A percentile compares a stretch with the other conserved stretches of the same genome.
Evolutionary conservation across 2,329 filamentous ascomycete species (phyloP).

Genomic region (Trichoderma aggressivum): DNA sequence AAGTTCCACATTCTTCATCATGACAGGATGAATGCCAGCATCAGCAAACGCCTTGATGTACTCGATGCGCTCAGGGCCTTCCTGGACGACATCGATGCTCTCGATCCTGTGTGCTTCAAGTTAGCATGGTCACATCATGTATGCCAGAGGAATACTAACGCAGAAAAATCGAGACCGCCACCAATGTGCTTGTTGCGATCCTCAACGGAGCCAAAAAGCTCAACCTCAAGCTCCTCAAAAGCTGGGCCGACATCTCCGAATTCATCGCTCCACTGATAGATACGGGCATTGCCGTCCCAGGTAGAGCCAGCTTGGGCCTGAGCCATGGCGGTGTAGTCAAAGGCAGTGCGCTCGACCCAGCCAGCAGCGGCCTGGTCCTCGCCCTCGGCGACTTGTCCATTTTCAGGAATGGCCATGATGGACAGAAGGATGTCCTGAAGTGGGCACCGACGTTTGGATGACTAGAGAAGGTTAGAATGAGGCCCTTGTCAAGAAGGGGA

Average conservation of each 20-base stretch:
- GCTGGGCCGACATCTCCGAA: slow-evolving; percentile 79
- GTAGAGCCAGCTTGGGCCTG: slow-evolving; percentile 23
- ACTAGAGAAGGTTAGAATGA: background rate
- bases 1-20: slow-evolving; percentile 73
- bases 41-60: slow-evolving; percentile 62
- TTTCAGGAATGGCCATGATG: background rate
- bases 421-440: background rate
- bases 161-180: slow-evolving; percentile 61
- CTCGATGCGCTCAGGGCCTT: slow-evolving; percentile 50
- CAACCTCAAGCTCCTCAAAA: slow-evolving; percentile 65
- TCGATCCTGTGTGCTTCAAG: slow-evolving; percentile 43
- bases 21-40: slow-evolving; percentile 79
- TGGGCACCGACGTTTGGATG: background rate
- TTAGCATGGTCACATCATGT: slow-evolving; percentile 24
- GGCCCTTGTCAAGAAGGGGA: background rate
- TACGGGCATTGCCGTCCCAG: slow-evolving; percentile 55
- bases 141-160: slow-evolving; percentile 43
- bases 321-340: slow-evolving; percentile 44
- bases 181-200: slow-evolving; percentile 51
- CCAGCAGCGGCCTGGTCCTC: slow-evolving; percentile 25
- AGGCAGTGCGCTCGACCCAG: slow-evolving; percentile 46
- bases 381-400: slow-evolving; percentile 17
- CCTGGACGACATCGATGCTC: slow-evolving; percentile 54
- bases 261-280: slow-evolving; percentile 84
- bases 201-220: slow-evolving; percentile 65